phyloP scores from a whole-genome alignment of 306 rosid genomes.

The Hippophae tibetana region DNA sequence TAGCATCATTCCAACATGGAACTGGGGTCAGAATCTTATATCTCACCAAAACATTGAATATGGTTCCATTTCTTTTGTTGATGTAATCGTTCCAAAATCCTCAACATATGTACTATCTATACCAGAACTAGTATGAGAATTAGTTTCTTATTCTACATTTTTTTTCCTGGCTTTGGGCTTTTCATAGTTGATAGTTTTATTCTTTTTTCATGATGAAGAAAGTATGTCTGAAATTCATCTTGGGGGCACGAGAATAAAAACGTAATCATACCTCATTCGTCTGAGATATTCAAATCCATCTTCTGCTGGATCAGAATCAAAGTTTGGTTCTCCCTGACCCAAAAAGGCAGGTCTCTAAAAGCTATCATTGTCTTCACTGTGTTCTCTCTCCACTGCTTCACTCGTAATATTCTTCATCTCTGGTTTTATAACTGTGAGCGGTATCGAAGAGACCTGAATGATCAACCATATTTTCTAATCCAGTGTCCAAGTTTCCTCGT shows the following conservation, averaged over 20 bases:
- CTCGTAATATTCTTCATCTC: slow-evolving; percentile 19
- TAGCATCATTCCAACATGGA: background rate
- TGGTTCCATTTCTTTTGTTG: no score
- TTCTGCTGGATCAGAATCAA: slow-evolving; percentile 85
- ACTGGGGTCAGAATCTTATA: background rate
- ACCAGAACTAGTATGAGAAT: no score
- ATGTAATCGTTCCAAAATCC: no score
- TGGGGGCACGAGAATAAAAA: background rate
- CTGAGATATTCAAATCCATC: slow-evolving; percentile 94
- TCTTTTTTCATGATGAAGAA: background rate
- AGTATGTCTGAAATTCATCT: background rate
- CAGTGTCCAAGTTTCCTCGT: no score
- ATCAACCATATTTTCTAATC: slow-evolving; percentile 7
- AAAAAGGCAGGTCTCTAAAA: slow-evolving; percentile 79
- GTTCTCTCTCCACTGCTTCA: slow-evolving; percentile 27
- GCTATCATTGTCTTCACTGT: slow-evolving; percentile 48
- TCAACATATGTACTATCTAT: no score
- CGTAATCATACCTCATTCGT: slow-evolving; percentile 68
- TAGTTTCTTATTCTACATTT: no score
- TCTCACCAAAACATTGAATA: background rate
- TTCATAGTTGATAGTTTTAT: no score
- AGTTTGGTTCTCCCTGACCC: slow-evolving; percentile 78
- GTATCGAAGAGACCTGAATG: slow-evolving; percentile 21
- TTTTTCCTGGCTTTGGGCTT: no score
- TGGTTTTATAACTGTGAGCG: slow-evolving; percentile 17